These are phyloP conservation scores for Citrullus mucosospermus DNA, from an alignment of 306 rosid genomes.

Conservation along the genomic window DNA sequence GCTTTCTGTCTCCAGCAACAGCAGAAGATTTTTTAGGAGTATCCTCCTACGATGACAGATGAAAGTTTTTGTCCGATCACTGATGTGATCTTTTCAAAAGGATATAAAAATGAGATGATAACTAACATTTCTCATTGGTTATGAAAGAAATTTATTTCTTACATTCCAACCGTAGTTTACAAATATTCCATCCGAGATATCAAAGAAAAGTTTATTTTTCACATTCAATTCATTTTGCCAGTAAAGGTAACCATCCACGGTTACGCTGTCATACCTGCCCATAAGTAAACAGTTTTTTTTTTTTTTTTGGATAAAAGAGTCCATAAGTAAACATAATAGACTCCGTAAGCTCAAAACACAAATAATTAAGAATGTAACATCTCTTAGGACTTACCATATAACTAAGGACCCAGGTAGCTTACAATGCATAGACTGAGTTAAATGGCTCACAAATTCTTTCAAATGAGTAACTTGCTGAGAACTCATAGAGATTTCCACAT, in stretches of 20 bases:
- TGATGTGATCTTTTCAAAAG: neutral
- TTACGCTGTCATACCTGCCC: constrained; percentile 56
- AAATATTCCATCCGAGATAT: constrained; percentile 20
- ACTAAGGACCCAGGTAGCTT: constrained; percentile 70
- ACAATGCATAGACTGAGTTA: constrained; percentile 54
- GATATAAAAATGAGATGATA: neutral
- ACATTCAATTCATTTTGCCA: constrained; percentile 26
- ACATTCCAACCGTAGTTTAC: constrained; percentile 81
- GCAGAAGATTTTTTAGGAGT: constrained; percentile 53
- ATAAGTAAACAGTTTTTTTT: constrained; percentile 6
- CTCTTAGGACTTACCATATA: constrained; percentile 44
- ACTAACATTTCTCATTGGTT: neutral
- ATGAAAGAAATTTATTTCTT: constrained; percentile 12
- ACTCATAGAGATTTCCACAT: constrained; percentile 61
- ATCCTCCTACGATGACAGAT: constrained; percentile 29
- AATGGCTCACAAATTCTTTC: constrained; percentile 55
- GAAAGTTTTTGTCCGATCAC: neutral
- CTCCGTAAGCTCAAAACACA: neutral
- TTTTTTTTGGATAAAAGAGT: too few species aligned
- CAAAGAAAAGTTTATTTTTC: neutral
- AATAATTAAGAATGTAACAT: constrained; percentile 1
- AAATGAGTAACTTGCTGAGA: constrained; percentile 37
- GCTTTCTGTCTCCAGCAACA: constrained; percentile 68
- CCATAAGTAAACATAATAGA: neutral
- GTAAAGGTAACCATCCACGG: neutral